Evolutionary conservation across 306 rosid genomes (phyloP).

Genomic region (Ochetophila trinervis): DNA sequence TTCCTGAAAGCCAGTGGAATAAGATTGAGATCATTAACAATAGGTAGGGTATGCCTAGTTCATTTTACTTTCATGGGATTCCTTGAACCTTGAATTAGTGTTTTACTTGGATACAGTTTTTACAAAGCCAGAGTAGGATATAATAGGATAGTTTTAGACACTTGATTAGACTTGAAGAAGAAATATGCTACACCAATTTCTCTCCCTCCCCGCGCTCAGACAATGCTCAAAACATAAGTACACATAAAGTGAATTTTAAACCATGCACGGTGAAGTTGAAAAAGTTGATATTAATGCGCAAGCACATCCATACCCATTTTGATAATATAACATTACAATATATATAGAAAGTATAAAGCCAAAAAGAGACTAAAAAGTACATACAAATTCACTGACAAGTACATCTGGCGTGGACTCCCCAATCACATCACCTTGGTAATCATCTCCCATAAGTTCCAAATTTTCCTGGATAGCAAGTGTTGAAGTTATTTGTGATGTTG

Average conservation of each 20-base stretch:
- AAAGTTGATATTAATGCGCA: too few species aligned
- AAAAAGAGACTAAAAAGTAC: slow-evolving; percentile 22
- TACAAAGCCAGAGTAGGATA: too few species aligned
- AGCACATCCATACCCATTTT: neutral
- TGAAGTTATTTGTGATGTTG: slow-evolving; percentile 24
- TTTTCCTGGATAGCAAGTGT: slow-evolving; percentile 58
- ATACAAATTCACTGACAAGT: slow-evolving; percentile 79
- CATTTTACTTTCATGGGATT: neutral
- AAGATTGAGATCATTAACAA: neutral
- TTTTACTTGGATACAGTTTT: neutral
- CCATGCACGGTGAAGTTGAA: too few species aligned
- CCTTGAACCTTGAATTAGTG: neutral
- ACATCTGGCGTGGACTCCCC: slow-evolving; percentile 97
- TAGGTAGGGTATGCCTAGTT: neutral
- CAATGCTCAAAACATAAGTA: too few species aligned
- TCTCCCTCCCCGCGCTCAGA: neutral
- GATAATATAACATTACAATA: too few species aligned
- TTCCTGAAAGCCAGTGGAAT: neutral
- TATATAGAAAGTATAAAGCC: neutral
- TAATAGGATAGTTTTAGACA: neutral
- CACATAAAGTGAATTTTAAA: too few species aligned
- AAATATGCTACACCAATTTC: neutral
- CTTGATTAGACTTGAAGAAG: neutral
- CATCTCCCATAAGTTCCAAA: slow-evolving; percentile 71
- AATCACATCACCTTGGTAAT: slow-evolving; percentile 75